Base-by-base conservation (phyloP, 305 asterid species). In the Fraxinus dipetala region DNA sequence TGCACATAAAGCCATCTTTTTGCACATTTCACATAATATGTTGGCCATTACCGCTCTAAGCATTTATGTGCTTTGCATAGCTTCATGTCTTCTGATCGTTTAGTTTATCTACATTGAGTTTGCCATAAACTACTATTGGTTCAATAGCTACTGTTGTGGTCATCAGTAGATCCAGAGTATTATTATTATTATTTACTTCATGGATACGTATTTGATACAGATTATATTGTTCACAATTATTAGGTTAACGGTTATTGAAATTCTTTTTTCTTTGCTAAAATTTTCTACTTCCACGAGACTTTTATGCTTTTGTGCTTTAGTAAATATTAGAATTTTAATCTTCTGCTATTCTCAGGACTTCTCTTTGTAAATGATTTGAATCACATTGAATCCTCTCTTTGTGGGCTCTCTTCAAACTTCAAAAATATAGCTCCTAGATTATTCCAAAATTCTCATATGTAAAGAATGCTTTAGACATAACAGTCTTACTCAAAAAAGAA, bases 1-100 rank as follows among this genome's bases (percentile, higher is more conserved):
- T 79, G 79, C 80, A 40, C 76, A 83, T 67, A 77, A 80, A 63
- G 34, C 32, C 32, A 26, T 26, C 32, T 10, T 63, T 63, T 63
- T 63, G 34, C 72, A 22, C 30, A 63, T 26, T 63, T 9, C 16
- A 8, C 16, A 22, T 13, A 24, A 63, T 22, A 20, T 63, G 72
- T 63, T 63, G 67, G 67, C 26, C 67, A 18, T 18, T 8, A 56
- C 28, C 24, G 3, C 26, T n/a, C 65, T 20, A 54, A 54, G 10
- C 65, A 54, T 54, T 56, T 56, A 6, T 6, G 4, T 56, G 10
- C 28, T 56, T 56, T 18, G 11, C 67, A 56, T 56, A 6, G 32
- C 72, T 63, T 63, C 72, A 63, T 63, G 72, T 63, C 32, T 26
- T 10, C 34, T 63, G 16, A 24, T 24, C 7, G 16, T 63, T 24